Percentiles rank a stretch among this genome's conserved stretches.
Evolutionary conservation across 192 early-diverging fungal genomes (phyloP).

Genomic region (Mortierella antarctica): DNA sequence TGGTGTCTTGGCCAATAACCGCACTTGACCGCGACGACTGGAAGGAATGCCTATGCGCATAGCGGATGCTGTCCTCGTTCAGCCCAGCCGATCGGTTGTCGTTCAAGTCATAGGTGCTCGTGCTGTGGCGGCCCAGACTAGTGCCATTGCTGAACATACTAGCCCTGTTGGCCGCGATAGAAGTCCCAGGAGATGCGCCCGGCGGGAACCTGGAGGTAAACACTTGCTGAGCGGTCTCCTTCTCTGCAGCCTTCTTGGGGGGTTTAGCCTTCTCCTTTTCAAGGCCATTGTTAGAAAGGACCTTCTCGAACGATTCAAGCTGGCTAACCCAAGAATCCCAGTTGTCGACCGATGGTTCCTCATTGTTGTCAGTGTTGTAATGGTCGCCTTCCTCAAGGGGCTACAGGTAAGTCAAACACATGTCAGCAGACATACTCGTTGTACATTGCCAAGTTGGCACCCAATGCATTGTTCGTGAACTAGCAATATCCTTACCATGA

Average conservation of each 20-base stretch:
- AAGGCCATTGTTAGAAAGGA: conserved; percentile 38
- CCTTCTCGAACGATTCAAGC: conserved; percentile 49
- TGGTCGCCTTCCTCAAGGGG: conserved; percentile 24
- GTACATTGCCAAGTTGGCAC: too few species aligned
- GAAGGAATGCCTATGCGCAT: conserved; percentile 12
- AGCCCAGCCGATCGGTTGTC: background rate
- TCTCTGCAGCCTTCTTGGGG: conserved; percentile 8
- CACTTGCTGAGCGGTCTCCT: background rate
- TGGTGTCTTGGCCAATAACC: conserved; percentile 8
- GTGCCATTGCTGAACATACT: conserved; percentile 22
- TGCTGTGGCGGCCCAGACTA: conserved; percentile 2
- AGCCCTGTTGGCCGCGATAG: conserved; percentile 16
- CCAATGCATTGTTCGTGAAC: too few species aligned
- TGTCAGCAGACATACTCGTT: background rate
- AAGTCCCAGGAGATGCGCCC: conserved; percentile 7
- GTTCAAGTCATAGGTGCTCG: background rate
- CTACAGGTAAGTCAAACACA: conserved; percentile 7
- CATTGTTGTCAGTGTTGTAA: background rate
- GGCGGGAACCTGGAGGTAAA: background rate
- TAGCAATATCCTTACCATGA: conserved; percentile 22
- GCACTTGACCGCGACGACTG: conserved; percentile 22
- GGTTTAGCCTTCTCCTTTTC: conserved; percentile 31
- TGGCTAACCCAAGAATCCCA: conserved; percentile 55
- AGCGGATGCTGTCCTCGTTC: background rate
- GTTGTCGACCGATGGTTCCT: conserved; percentile 28